These are phyloP conservation scores for Nicotiana knightiana DNA, from an alignment of 257 asterid species.

Conservation along the genomic window DNA sequence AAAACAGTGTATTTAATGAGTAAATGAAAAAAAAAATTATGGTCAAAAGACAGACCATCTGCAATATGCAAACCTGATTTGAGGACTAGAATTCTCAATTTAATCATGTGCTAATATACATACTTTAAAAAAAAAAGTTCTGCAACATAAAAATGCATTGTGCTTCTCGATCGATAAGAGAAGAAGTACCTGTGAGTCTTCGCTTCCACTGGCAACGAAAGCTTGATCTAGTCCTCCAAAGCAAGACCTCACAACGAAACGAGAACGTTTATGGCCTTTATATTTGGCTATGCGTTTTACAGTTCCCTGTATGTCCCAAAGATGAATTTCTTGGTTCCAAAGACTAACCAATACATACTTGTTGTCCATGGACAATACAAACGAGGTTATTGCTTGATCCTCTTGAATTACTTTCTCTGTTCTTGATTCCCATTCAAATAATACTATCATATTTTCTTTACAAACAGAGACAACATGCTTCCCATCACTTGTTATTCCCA, in stretches of 20 bases:
- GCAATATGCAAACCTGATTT: neutral
- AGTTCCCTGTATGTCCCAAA: conserved; percentile 68
- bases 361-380: conserved; percentile 66
- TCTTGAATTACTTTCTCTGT: conserved; percentile 71
- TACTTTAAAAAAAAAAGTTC: neutral
- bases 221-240: conserved; percentile 83
- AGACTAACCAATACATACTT: conserved; percentile 77
- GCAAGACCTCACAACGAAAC: conserved; percentile 81
- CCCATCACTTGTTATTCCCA: conserved; percentile 57
- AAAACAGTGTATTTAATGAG: neutral
- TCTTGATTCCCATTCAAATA: conserved; percentile 69
- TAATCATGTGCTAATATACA: neutral
- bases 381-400: conserved; percentile 63
- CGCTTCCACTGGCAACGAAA: conserved; percentile 92
- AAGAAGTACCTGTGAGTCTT: conserved; percentile 74
- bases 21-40: neutral
- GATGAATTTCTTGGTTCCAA: conserved; percentile 70
- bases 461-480: conserved; percentile 68
- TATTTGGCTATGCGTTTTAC: conserved; percentile 53
- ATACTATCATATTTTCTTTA: conserved; percentile 47
- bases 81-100: neutral
- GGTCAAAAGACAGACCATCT: neutral
- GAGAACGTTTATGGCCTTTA: conserved; percentile 83
- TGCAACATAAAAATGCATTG: neutral
- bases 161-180: conserved; percentile 7